Percentiles rank a stretch among this genome's conserved stretches.
Conservation (phyloP, 495 filamentous ascomycete species). For the Tuber magnatum region DNA sequence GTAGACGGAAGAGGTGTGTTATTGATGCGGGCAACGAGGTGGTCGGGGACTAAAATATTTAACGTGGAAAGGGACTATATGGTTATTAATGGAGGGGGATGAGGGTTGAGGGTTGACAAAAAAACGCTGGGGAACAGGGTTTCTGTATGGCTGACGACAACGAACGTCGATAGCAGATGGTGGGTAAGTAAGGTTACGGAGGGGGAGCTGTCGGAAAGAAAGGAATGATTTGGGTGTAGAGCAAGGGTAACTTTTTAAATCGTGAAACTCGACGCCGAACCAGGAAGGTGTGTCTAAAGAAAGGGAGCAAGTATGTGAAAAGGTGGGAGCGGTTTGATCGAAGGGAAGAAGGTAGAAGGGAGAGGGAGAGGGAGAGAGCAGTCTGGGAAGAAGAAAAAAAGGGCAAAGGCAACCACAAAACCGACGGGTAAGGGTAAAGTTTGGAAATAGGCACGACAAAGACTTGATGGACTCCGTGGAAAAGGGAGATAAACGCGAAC, state of each 20-base stretch:
- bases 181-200: not conserved
- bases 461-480: not conserved
- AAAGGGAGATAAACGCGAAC: not conserved
- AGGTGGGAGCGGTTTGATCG: not conserved
- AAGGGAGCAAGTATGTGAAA: not conserved
- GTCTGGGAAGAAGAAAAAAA: not conserved
- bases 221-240: not conserved
- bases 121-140: not conserved
- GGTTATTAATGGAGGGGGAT: not conserved
- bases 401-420: not conserved
- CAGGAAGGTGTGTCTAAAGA: not conserved
- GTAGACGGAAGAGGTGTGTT: not conserved
- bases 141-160: conserved; percentile 1
- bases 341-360: not conserved
- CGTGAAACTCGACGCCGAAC: not conserved
- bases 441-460: not conserved
- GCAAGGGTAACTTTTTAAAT: not conserved
- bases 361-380: not conserved
- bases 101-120: not conserved
- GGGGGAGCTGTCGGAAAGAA: not conserved
- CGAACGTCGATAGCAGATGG: not conserved
- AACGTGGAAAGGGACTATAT: not conserved
- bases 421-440: not conserved
- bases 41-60: conserved; percentile 6
- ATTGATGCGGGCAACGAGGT: conserved; percentile 8